Base-by-base conservation (phyloP, 352 stramenopile genomes). In the Globisporangium cederbergense region DNA sequence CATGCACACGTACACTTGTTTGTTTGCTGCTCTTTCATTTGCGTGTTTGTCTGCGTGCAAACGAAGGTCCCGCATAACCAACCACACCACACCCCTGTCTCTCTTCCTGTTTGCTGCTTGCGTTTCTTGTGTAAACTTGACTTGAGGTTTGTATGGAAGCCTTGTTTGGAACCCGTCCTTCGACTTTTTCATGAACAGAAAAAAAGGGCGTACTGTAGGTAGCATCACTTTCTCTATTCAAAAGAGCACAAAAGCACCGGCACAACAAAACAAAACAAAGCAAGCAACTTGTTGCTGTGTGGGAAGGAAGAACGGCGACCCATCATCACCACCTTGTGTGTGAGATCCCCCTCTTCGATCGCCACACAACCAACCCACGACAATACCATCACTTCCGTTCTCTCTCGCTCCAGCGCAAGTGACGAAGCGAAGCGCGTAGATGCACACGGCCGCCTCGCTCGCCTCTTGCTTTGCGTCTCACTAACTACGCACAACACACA, bases 331-430 rank as follows among this genome's bases (percentile, higher is more conserved):
- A n/a, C 6, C 32, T 25, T 25, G 22, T 25, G 32, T 36, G 32
- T n/a, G 30, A 28, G 22, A 43, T 57, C 53, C 52, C 52, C 36
- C 52, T 58, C 58, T 55, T 47, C 28, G 22, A 13, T 45, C 58
- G 18, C 28, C 28, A 60, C 25, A 40, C 40, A 47, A 47, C n/a
- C 25, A 46, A 25, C 51, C 11, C 20, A 14, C 32, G 34, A 5
- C 18, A 38, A 8, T 18, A 28, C 22, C 57, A 8, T 30, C 43
- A 65, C 60, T 65, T 65, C 30, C 25, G 13, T 65, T 65, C 49
- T 65, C 60, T 42, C 60, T 53, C 49, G 16, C 60, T 52, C 47
- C 50, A 32, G 49, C 49, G 47, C 60, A 65, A 36, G 36, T 28
- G 32, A 22, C n/a, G 40, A 46, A 46, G 46, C 13, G 47, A 22